These are phyloP conservation scores for Amoebophrya sp. DNA, from an alignment of 169 alveolate species.

Conservation along the genomic window DNA sequence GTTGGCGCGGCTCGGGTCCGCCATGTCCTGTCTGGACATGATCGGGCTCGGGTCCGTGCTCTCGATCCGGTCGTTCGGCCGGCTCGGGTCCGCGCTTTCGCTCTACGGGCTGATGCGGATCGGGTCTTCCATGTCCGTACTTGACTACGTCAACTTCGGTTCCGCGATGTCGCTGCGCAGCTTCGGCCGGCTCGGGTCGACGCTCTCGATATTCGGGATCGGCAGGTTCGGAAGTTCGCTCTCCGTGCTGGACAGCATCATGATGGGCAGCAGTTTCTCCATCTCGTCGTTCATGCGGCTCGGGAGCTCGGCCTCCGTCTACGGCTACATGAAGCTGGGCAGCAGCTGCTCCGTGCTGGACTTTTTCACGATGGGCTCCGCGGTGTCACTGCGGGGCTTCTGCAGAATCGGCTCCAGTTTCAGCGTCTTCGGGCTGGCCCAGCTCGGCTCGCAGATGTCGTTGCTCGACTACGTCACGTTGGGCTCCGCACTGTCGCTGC, in stretches of 20 bases:
- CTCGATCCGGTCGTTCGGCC: neutral
- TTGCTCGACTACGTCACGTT: neutral
- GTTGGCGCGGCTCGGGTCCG: neutral
- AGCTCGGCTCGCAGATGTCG: neutral
- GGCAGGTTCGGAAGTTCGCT: neutral
- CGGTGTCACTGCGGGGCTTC: neutral
- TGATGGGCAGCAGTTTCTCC: neutral
- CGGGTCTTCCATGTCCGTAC: neutral
- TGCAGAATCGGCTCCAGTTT: no score
- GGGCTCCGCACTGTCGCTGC: neutral
- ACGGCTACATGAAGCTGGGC: slow-evolving; percentile 1
- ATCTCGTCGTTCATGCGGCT: neutral
- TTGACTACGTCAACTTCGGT: neutral
- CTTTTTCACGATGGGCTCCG: neutral
- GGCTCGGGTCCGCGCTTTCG: neutral
- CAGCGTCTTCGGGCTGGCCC: neutral
- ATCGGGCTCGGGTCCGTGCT: neutral
- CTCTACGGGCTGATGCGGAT: neutral
- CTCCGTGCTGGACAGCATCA: neutral
- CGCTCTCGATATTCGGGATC: neutral
- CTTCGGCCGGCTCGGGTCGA: neutral
- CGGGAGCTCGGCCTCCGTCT: neutral
- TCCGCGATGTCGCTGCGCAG: neutral
- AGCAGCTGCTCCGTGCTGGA: neutral
- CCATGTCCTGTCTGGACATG: neutral